Percentiles rank a stretch among this genome's conserved stretches.
Conservation (phyloP, 2,329 filamentous ascomycete genomes). For the Penicillium capsulatum region DNA sequence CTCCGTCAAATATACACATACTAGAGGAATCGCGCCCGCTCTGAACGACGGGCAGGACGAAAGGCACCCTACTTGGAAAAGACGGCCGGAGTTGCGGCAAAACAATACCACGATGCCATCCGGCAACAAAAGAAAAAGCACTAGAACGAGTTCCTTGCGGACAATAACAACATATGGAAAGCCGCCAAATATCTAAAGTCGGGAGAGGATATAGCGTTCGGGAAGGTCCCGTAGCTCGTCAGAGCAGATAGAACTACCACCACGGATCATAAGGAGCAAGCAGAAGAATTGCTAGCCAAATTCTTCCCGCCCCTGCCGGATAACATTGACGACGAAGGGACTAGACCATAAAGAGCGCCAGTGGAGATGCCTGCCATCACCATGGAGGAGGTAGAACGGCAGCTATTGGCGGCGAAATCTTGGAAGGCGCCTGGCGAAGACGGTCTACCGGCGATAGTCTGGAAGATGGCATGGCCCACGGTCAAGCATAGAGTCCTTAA, state of each 20-base stretch:
- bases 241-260: constrained; percentile 13
- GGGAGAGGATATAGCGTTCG: constrained; percentile 15
- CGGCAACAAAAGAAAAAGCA: constrained; percentile 25
- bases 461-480: too few relatives aligned
- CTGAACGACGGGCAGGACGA: too few relatives aligned
- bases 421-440: too few relatives aligned
- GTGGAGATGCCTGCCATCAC: constrained; percentile 13
- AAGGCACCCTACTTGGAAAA: too few relatives aligned
- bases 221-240: constrained; percentile 15
- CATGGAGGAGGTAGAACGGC: constrained; percentile 21
- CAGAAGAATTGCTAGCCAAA: constrained; percentile 13
- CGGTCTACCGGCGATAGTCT: too few relatives aligned
- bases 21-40: too few relatives aligned
- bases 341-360: constrained; percentile 9
- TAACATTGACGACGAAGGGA: constrained; percentile 14
- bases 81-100: constrained; percentile 10
- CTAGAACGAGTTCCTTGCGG: constrained; percentile 23
- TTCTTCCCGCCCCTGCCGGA: constrained; percentile 18
- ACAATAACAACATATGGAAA: constrained; percentile 27
- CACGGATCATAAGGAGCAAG: too few relatives aligned
- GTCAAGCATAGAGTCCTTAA: too few relatives aligned
- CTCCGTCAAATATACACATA: too few relatives aligned
- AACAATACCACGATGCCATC: constrained; percentile 19
- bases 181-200: constrained; percentile 23
- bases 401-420: constrained; percentile 7